These are phyloP conservation scores for Penicillium sp. DNA, from an alignment of 2,329 filamentous ascomycete genomes.

Conservation along the genomic window DNA sequence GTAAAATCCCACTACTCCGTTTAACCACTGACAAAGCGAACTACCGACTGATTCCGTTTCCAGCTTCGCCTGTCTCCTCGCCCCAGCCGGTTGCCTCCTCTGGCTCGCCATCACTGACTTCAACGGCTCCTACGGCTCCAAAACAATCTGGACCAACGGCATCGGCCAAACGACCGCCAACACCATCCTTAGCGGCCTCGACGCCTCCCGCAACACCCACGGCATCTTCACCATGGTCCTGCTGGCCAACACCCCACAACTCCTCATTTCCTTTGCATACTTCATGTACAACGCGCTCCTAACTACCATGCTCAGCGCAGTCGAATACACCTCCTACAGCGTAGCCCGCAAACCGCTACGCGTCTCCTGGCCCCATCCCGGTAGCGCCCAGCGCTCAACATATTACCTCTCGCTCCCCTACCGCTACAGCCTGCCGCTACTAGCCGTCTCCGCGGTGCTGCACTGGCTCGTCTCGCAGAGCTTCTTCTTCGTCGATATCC, in stretches of 20 bases:
- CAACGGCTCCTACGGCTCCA: background rate
- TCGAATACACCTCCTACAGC: constrained; percentile 54
- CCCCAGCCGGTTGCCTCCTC: background rate
- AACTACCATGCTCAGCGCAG: constrained; percentile 52
- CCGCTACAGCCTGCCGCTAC: constrained; percentile 47
- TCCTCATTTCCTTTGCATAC: constrained; percentile 38
- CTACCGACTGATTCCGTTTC: too few relatives aligned
- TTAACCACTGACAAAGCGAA: too few relatives aligned
- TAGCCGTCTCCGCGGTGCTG: constrained; percentile 38
- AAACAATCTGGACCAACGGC: constrained; percentile 4
- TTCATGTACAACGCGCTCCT: constrained; percentile 39
- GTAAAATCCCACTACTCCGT: background rate
- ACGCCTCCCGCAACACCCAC: background rate
- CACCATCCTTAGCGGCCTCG: background rate
- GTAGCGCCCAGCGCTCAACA: constrained; percentile 47
- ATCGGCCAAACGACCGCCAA: constrained; percentile 3
- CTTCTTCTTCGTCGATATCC: constrained; percentile 38
- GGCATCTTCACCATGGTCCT: constrained; percentile 21
- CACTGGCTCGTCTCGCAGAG: constrained; percentile 56
- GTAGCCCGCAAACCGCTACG: constrained; percentile 44
- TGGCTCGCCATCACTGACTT: background rate
- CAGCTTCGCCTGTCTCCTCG: background rate
- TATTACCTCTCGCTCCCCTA: constrained; percentile 53
- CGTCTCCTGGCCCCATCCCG: constrained; percentile 44
- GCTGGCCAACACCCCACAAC: constrained; percentile 39